A percentile compares a stretch with the other conserved stretches of the same genome.
Conservation (phyloP, 306 rosid species). For the Cucurbita maxima region DNA sequence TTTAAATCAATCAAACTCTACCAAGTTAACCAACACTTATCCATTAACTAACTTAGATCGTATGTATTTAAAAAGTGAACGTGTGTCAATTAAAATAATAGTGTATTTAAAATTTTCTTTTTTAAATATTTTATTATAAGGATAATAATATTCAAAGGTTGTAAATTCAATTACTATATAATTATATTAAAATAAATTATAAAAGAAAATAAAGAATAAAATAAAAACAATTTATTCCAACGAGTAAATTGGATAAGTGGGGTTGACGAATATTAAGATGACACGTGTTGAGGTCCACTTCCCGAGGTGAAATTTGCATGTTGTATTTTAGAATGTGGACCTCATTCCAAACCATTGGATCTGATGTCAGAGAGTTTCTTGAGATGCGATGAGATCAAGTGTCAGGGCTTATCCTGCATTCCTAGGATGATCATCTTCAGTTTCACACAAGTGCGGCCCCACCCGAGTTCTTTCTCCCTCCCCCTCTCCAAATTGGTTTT, state of each 20-base stretch:
- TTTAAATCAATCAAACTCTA: not conserved
- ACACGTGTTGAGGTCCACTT: not conserved
- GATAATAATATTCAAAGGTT: too few species aligned
- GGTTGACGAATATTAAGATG: not conserved
- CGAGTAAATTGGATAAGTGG: not conserved
- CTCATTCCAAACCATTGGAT: not conserved
- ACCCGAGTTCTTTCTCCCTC: not conserved
- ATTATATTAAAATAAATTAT: too few species aligned
- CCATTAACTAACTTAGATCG: not conserved
- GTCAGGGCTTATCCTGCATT: not conserved
- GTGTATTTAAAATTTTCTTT: too few species aligned
- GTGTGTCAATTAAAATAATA: not conserved
- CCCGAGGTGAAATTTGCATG: not conserved
- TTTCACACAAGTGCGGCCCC: slow-evolving; percentile 4
- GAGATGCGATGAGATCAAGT: not conserved
- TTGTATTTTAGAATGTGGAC: not conserved
- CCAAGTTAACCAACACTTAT: not conserved
- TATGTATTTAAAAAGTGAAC: too few species aligned
- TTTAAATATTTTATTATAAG: too few species aligned
- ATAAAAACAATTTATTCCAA: not conserved
- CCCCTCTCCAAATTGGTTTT: not conserved
- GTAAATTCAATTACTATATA: too few species aligned
- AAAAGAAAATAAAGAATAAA: not conserved
- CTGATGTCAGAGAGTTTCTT: not conserved
- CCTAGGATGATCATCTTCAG: slow-evolving; percentile 3